phyloP scores from a whole-genome alignment of 352 stramenopile genomes.

The Pythium utonaiense region DNA sequence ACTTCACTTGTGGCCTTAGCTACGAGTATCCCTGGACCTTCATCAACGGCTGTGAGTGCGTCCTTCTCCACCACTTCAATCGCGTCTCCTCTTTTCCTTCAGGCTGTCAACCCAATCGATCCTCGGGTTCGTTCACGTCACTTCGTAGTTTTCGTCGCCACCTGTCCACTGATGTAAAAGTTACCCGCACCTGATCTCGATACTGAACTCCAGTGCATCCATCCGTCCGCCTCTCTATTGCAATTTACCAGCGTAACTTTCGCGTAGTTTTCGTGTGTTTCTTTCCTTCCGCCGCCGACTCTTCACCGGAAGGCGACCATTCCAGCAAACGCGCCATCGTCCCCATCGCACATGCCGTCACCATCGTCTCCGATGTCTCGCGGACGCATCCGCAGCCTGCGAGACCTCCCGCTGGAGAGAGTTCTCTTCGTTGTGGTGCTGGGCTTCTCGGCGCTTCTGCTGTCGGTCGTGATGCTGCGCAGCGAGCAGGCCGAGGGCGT shows the following conservation, averaged over 20 bases:
- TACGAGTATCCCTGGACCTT: neutral
- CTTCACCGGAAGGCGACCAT: neutral
- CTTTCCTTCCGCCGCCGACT: neutral
- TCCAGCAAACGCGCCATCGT: neutral
- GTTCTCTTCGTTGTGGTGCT: conserved; percentile 55
- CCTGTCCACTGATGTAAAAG: neutral
- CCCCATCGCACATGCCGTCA: neutral
- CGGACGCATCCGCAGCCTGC: conserved; percentile 17
- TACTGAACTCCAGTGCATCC: neutral
- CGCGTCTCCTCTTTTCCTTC: neutral
- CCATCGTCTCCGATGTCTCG: conserved; percentile 1
- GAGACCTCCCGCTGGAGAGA: conserved; percentile 39
- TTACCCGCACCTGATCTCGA: neutral
- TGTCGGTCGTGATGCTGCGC: conserved; percentile 59
- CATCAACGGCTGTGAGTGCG: neutral
- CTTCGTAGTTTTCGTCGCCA: neutral
- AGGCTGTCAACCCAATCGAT: neutral
- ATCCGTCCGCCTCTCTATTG: neutral
- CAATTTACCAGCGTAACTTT: neutral
- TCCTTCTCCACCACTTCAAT: neutral
- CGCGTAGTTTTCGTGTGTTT: neutral
- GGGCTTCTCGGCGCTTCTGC: conserved; percentile 44
- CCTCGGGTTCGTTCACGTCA: neutral
- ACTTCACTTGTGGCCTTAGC: neutral
- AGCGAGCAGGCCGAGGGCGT: conserved; percentile 30